Conservation (phyloP, 495 filamentous ascomycete genomes). For the Hapsidospora chrysogenum region DNA sequence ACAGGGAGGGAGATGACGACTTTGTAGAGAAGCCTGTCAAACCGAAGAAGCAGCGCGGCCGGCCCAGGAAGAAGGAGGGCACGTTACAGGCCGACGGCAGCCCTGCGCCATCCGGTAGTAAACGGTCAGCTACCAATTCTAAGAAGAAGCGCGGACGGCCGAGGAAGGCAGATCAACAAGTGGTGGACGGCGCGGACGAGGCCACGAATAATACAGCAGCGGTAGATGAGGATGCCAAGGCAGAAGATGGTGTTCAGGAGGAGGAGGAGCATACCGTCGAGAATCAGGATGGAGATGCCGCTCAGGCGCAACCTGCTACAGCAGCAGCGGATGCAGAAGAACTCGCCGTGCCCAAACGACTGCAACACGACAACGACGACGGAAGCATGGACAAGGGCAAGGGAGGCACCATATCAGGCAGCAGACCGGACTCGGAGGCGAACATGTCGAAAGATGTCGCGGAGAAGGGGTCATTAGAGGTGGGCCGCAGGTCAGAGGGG, state of each 20-base stretch:
- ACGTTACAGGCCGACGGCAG: too few species aligned
- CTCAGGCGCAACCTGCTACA: background rate
- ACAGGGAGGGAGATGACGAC: background rate
- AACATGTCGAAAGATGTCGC: too few species aligned
- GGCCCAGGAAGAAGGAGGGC: background rate
- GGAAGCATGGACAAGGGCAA: too few species aligned
- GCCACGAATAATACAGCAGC: background rate
- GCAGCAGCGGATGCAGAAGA: background rate
- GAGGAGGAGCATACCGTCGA: slow-evolving; percentile 1
- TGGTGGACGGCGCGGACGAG: background rate
- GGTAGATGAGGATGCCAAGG: background rate
- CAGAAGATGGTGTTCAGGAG: slow-evolving; percentile 1
- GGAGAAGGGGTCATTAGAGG: too few species aligned
- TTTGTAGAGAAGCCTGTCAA: background rate
- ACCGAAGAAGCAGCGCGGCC: background rate
- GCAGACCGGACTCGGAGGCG: background rate
- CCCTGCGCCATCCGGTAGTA: too few species aligned
- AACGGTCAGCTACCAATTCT: too few species aligned
- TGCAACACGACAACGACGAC: too few species aligned
- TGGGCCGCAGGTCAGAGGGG: too few species aligned
- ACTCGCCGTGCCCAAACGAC: too few species aligned
- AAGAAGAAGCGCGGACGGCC: slow-evolving; percentile 4
- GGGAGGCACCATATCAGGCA: too few species aligned
- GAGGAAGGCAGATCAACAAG: background rate
- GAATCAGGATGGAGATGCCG: background rate